Evolutionary conservation across 768 basidiomycete genomes (phyloP).

Genomic region (Mycena rebaudengoi): DNA sequence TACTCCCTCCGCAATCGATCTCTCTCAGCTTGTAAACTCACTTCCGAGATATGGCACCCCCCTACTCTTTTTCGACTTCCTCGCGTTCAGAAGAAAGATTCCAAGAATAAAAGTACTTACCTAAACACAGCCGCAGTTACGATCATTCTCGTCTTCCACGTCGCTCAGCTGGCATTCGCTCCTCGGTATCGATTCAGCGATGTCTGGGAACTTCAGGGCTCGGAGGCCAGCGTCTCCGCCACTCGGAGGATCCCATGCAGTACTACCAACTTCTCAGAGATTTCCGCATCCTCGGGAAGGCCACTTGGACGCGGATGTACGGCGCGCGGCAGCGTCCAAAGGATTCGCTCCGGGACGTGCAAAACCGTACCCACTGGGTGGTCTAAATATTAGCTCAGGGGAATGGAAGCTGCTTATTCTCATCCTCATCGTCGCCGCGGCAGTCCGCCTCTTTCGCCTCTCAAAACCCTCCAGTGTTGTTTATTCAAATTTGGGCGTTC

Average conservation of each 20-base stretch:
- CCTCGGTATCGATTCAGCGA: too few species aligned
- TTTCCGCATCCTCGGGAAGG: conserved; percentile 74
- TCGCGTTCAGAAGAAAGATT: too few species aligned
- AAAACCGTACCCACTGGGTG: conserved; percentile 61
- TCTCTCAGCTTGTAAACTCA: too few species aligned
- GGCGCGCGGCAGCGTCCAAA: conserved; percentile 73
- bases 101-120: too few species aligned
- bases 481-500: too few species aligned
- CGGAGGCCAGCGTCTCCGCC: conserved; percentile 77
- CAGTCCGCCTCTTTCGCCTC: conserved; percentile 88
- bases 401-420: conserved; percentile 81
- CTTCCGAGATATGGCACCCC: too few species aligned
- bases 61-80: too few species aligned
- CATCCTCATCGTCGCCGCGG: conserved; percentile 72
- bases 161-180: too few species aligned
- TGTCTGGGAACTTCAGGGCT: conserved; percentile 67
- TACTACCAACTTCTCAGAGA: conserved; percentile 53
- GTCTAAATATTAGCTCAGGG: conserved; percentile 68
- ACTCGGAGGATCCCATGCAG: conserved; percentile 49
- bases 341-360: conserved; percentile 63
- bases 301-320: conserved; percentile 78
- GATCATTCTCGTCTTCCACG: too few species aligned
- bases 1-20: too few species aligned
- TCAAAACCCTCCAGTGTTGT: conserved; percentile 92
- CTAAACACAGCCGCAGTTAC: too few species aligned